Conservation (phyloP, 441 rosid species). For the Brassica balearica region DNA sequence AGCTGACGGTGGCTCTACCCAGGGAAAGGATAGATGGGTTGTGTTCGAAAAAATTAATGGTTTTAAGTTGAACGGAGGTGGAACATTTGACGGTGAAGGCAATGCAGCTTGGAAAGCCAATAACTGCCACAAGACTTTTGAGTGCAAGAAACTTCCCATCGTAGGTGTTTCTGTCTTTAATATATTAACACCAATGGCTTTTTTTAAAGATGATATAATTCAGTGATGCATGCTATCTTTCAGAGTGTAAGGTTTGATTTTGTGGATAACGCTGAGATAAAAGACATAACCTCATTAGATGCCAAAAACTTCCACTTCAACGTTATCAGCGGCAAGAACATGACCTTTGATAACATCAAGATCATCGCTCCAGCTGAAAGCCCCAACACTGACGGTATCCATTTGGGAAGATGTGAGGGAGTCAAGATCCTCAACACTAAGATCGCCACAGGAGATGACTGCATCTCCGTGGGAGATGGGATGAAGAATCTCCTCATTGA, state of each 20-base stretch:
- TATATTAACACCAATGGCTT: neutral
- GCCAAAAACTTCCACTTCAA: conserved; percentile 60
- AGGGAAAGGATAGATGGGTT: conserved; percentile 47
- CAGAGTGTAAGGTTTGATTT: conserved; percentile 55
- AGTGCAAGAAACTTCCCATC: conserved; percentile 33
- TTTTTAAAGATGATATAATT: neutral
- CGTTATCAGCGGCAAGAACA: conserved; percentile 47
- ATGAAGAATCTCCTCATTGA: conserved; percentile 30
- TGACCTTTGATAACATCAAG: conserved; percentile 46
- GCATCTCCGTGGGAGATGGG: conserved; percentile 56
- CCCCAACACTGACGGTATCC: conserved; percentile 68
- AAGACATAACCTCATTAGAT: conserved; percentile 48
- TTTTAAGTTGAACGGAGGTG: conserved; percentile 51
- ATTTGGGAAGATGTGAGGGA: conserved; percentile 48
- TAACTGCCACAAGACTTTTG: conserved; percentile 36
- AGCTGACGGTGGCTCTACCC: conserved; percentile 39
- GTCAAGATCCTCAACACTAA: conserved; percentile 43
- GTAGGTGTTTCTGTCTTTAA: neutral
- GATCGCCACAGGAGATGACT: conserved; percentile 59
- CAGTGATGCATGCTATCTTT: neutral
- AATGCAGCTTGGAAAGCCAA: conserved; percentile 48
- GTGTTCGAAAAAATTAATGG: conserved; percentile 40
- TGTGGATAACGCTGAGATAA: conserved; percentile 43
- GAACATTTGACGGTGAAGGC: conserved; percentile 67
- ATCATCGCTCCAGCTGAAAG: conserved; percentile 49